A percentile compares a stretch with the other conserved stretches of the same genome.
These are phyloP conservation scores for Carex arenaria DNA, from an alignment of 202 grass and related monocot genomes.

Conservation along the genomic window DNA sequence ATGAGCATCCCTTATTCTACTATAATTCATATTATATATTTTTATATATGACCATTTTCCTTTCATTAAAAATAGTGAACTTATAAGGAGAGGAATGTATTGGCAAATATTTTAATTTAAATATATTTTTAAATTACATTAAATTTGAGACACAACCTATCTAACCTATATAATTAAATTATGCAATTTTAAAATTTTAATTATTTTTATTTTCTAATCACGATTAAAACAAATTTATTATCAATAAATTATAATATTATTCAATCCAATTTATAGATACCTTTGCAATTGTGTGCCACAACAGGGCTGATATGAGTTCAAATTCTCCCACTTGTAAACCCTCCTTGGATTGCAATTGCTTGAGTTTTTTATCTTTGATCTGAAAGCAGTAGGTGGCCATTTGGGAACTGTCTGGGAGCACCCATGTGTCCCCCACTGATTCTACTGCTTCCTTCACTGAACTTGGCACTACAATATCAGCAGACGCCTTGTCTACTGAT, in stretches of 20 bases:
- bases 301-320: slow-evolving; percentile 64
- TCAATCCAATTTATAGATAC: not conserved
- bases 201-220: not conserved
- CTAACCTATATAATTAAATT: not conserved
- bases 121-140: not conserved
- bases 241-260: not conserved
- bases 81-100: not conserved
- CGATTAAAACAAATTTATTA: not conserved
- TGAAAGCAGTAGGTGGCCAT: slow-evolving; percentile 79
- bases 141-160: not conserved
- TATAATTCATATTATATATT: not conserved
- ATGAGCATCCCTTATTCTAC: not conserved
- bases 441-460: slow-evolving; percentile 66
- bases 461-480: slow-evolving; percentile 1
- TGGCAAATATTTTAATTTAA: not conserved
- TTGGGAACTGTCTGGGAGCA: slow-evolving; percentile 29
- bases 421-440: slow-evolving; percentile 56
- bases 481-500: not conserved
- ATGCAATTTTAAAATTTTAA: not conserved
- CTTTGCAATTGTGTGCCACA: slow-evolving; percentile 68
- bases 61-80: not conserved
- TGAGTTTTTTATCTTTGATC: slow-evolving; percentile 33
- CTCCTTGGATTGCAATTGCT: slow-evolving; percentile 31
- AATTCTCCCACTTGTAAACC: slow-evolving; percentile 28
- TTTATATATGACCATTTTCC: not conserved